Conservation (phyloP, 2,329 filamentous ascomycete species). For the Fusarium sp. region DNA sequence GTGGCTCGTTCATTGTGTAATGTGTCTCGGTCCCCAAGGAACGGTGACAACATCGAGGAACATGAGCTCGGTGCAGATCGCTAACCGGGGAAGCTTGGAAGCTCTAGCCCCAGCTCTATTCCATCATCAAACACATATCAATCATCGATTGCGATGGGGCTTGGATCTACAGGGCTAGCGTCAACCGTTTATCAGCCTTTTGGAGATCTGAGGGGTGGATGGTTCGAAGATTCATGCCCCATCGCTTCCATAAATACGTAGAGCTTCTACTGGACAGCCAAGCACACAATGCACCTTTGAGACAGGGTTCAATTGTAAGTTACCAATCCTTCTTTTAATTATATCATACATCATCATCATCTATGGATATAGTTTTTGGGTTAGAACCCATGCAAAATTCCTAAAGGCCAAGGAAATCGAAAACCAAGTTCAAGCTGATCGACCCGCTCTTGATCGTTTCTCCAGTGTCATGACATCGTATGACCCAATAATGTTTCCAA, state of each 20-base stretch:
- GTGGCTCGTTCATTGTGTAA: neutral
- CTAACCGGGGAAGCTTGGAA: slow-evolving; percentile 3
- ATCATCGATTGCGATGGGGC: slow-evolving; percentile 11
- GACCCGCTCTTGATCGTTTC: slow-evolving; percentile 12
- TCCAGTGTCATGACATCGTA: slow-evolving; percentile 26
- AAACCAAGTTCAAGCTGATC: slow-evolving; percentile 1
- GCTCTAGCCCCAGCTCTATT: slow-evolving; percentile 23
- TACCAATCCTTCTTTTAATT: slow-evolving; percentile 21
- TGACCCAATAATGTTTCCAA: slow-evolving; percentile 22
- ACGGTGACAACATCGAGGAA: slow-evolving; percentile 1
- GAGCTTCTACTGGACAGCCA: neutral
- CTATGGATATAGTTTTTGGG: slow-evolving; percentile 22
- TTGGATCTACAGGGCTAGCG: slow-evolving; percentile 17
- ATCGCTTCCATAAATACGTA: neutral
- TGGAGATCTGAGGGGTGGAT: neutral
- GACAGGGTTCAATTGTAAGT: neutral
- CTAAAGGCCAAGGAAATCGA: neutral
- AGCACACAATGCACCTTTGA: neutral
- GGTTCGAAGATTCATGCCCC: neutral
- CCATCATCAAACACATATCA: slow-evolving; percentile 31
- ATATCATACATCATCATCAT: slow-evolving; percentile 42
- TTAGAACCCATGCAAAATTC: slow-evolving; percentile 2
- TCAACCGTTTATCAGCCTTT: slow-evolving; percentile 20
- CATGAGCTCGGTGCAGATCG: slow-evolving; percentile 22
- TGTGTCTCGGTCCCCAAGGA: slow-evolving; percentile 7